These are phyloP conservation scores for Glycine tomentella DNA, from an alignment of 306 rosid genomes.

Conservation along the genomic window DNA sequence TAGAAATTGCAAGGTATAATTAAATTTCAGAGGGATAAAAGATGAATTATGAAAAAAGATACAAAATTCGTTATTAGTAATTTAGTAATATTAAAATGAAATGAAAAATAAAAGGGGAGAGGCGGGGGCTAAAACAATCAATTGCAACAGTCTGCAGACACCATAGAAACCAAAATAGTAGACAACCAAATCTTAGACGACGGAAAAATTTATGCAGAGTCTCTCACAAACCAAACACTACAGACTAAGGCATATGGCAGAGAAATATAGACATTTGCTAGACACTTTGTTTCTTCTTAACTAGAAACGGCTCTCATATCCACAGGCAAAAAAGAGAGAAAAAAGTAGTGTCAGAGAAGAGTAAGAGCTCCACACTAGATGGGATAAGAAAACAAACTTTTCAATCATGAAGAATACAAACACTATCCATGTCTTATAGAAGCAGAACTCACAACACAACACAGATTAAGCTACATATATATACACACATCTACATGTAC, in stretches of 20 bases:
- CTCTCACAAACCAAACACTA: slow-evolving; percentile 15
- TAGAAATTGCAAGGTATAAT: neutral
- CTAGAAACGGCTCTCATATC: slow-evolving; percentile 25
- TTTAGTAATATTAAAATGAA: slow-evolving; percentile 15
- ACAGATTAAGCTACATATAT: slow-evolving; percentile 25
- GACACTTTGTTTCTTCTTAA: slow-evolving; percentile 27
- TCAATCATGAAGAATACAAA: slow-evolving; percentile 18
- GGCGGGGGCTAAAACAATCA: neutral
- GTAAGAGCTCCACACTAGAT: slow-evolving; percentile 21
- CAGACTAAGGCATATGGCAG: neutral
- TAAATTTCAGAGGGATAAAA: neutral
- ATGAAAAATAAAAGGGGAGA: neutral
- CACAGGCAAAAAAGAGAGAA: neutral
- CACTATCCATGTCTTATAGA: neutral
- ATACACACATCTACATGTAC: neutral
- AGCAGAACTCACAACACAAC: slow-evolving; percentile 36
- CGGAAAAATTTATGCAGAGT: slow-evolving; percentile 1
- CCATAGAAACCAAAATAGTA: slow-evolving; percentile 24
- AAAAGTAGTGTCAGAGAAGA: slow-evolving; percentile 22
- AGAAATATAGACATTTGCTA: slow-evolving; percentile 26
- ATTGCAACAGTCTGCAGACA: slow-evolving; percentile 14
- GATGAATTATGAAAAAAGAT: neutral
- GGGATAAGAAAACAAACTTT: neutral
- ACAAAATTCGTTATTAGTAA: neutral
- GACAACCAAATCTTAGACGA: slow-evolving; percentile 3